Percentiles rank a stretch among this genome's conserved stretches.
These are phyloP conservation scores for Canna indica DNA, from an alignment of 176 grass and related monocot genomes.

Conservation along the genomic window DNA sequence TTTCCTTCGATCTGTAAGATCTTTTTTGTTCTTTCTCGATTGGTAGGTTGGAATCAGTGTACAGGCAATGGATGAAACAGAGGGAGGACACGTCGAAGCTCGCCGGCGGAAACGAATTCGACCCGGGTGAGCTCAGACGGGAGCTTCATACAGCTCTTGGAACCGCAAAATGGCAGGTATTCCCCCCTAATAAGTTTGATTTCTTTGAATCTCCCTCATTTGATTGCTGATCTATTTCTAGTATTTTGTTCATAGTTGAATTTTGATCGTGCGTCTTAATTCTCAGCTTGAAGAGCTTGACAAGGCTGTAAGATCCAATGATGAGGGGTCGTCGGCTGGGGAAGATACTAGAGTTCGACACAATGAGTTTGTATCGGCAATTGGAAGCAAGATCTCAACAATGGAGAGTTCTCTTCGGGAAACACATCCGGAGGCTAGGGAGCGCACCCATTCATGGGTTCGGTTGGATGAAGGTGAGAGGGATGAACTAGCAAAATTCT, in stretches of 20 bases:
- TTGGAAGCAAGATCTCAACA: slow-evolving; percentile 52
- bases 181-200: neutral
- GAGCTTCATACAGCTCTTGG: slow-evolving; percentile 63
- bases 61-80: slow-evolving; percentile 2
- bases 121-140: slow-evolving; percentile 32
- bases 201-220: neutral
- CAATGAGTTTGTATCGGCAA: slow-evolving; percentile 49
- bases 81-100: neutral
- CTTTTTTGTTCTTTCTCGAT: neutral
- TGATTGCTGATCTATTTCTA: neutral
- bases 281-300: slow-evolving; percentile 75
- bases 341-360: slow-evolving; percentile 65
- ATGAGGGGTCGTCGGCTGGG: slow-evolving; percentile 30
- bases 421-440: slow-evolving; percentile 34
- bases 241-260: neutral
- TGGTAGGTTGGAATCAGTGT: slow-evolving; percentile 16
- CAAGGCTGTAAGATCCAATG: slow-evolving; percentile 43
- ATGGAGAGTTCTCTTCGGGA: slow-evolving; percentile 58
- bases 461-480: slow-evolving; percentile 58
- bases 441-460: slow-evolving; percentile 40
- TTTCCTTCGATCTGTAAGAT: neutral
- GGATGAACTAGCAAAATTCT: slow-evolving; percentile 58
- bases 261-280: neutral
- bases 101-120: neutral
- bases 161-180: slow-evolving; percentile 56